Conservation (phyloP, 177 flowering plant species). For the Vitis hybrid region DNA sequence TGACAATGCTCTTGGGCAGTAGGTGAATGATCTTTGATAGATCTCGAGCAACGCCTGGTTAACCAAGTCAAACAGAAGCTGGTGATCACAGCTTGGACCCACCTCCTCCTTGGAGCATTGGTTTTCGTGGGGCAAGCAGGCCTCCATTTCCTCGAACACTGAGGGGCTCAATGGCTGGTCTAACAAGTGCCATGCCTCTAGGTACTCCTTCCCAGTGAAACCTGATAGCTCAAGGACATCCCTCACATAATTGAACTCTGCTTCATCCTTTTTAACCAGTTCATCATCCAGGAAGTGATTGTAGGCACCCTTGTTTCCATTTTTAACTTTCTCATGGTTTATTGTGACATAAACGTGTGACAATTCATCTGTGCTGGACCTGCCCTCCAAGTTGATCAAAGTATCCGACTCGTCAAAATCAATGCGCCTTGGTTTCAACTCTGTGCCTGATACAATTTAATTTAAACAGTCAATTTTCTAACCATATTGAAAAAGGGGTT, state of each 20-base stretch:
- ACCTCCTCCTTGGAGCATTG: constrained; percentile 5
- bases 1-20: constrained; percentile 36
- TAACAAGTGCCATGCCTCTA: constrained; percentile 19
- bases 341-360: not conserved
- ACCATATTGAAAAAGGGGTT: no score
- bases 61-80: constrained; percentile 33
- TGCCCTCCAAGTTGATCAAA: not conserved
- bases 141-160: constrained; percentile 27
- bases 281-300: not conserved
- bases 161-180: constrained; percentile 28
- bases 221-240: constrained; percentile 29
- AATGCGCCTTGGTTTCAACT: not conserved
- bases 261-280: constrained; percentile 4
- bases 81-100: constrained; percentile 9
- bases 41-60: constrained; percentile 32
- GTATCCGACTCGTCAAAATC: not conserved
- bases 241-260: constrained; percentile 23
- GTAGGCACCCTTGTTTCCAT: not conserved
- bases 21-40: constrained; percentile 15
- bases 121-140: constrained; percentile 5
- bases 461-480: not conserved
- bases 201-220: constrained; percentile 12
- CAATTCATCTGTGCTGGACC: constrained; percentile 2
- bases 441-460: constrained; percentile 14
- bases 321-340: not conserved